These are phyloP conservation scores for Flaveria ramosissima DNA, from an alignment of 129 eudicot species.

Conservation along the genomic window DNA sequence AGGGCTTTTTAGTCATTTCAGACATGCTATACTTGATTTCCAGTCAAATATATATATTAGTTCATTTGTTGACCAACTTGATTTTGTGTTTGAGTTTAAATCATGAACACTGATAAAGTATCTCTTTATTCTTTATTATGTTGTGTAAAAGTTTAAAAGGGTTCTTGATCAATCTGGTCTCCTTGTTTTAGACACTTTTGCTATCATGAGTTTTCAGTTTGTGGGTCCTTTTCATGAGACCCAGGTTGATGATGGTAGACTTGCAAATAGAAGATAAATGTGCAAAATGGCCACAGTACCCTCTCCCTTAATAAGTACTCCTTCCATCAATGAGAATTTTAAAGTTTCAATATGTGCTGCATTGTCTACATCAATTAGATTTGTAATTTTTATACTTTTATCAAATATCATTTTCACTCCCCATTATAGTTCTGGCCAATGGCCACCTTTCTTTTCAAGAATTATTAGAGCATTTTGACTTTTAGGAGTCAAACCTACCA, in stretches of 20 bases:
- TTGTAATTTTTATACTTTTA: neutral
- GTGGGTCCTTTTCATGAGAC: slow-evolving; percentile 18
- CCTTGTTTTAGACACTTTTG: slow-evolving; percentile 14
- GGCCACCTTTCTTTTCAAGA: neutral
- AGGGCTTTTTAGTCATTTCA: slow-evolving; percentile 12
- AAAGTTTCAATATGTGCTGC: neutral
- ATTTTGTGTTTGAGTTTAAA: slow-evolving; percentile 4
- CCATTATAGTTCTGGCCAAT: neutral
- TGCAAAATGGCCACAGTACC: neutral
- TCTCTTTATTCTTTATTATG: neutral
- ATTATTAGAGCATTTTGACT: slow-evolving; percentile 16
- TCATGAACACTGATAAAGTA: slow-evolving; percentile 18
- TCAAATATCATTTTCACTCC: neutral
- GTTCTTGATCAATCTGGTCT: slow-evolving; percentile 4
- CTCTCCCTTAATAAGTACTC: neutral
- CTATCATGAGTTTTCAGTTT: slow-evolving; percentile 8
- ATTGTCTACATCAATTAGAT: neutral
- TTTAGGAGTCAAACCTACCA: neutral
- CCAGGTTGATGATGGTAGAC: neutral
- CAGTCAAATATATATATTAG: slow-evolving; percentile 2
- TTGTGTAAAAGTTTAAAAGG: slow-evolving; percentile 4
- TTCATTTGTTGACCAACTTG: slow-evolving; percentile 21
- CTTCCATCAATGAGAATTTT: neutral
- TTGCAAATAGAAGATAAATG: neutral
- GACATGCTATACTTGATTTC: slow-evolving; percentile 24